Conservation (phyloP, 2,329 filamentous ascomycete species). For the Helotiales sp. region DNA sequence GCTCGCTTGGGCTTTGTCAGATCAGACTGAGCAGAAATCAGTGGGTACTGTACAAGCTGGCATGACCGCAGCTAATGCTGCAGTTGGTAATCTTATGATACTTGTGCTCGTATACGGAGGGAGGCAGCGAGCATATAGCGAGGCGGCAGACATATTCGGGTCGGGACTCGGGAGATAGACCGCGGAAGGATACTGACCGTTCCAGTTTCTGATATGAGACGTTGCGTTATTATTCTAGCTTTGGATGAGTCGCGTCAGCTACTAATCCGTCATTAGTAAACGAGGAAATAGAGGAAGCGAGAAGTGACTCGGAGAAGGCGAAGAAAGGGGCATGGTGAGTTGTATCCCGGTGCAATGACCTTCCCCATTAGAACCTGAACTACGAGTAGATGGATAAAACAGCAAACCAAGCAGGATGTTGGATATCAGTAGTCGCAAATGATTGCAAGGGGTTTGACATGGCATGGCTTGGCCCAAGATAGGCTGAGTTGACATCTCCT, state of each 20-base stretch:
- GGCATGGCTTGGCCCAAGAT: background rate
- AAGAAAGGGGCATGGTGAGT: background rate
- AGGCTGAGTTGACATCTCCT: background rate
- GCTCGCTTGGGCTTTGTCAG: background rate
- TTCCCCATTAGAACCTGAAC: background rate
- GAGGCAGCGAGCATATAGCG: background rate
- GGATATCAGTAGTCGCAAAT: background rate
- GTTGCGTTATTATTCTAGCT: background rate
- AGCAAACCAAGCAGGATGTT: background rate
- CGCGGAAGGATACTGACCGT: background rate
- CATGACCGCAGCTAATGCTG: background rate
- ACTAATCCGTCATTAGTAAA: background rate
- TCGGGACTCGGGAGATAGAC: background rate
- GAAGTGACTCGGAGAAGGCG: background rate
- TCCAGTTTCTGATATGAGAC: background rate
- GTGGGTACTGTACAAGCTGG: background rate
- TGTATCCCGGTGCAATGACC: background rate
- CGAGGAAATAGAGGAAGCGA: background rate
- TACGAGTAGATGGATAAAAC: background rate
- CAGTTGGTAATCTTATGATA: background rate
- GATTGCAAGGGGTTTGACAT: background rate
- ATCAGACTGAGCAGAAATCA: background rate
- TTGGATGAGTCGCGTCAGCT: background rate
- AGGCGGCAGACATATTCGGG: background rate
- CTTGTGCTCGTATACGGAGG: background rate